Percentiles rank a stretch among this genome's conserved stretches.
Conservation (phyloP, 768 basidiomycete species). For the Phaeotremella fagi region DNA sequence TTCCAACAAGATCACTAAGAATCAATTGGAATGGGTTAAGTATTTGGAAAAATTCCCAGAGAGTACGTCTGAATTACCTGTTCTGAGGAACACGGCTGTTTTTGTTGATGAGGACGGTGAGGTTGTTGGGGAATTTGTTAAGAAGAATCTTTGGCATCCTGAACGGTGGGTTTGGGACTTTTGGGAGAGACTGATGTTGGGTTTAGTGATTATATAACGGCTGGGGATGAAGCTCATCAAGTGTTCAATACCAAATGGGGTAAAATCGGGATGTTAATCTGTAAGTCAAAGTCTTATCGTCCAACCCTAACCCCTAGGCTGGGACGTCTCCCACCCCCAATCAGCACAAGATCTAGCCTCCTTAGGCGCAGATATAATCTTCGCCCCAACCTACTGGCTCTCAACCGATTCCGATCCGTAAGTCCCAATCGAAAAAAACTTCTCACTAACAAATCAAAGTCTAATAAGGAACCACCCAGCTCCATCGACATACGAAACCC, state of each 20-base stretch:
- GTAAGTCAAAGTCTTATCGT: conserved; percentile 49
- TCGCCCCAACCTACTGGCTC: conserved; percentile 33
- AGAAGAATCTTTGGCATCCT: conserved; percentile 28
- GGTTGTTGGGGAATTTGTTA: conserved; percentile 18
- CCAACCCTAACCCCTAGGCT: conserved; percentile 14
- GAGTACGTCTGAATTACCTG: not conserved
- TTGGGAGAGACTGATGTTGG: not conserved
- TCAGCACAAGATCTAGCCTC: conserved; percentile 10
- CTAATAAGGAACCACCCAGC: conserved; percentile 5
- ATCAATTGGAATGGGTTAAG: conserved; percentile 56
- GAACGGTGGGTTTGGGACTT: conserved; percentile 53
- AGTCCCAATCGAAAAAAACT: conserved; percentile 35
- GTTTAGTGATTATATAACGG: conserved; percentile 20
- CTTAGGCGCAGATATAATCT: conserved; percentile 21
- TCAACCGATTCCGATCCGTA: conserved; percentile 26
- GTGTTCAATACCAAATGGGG: conserved; percentile 22
- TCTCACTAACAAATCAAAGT: conserved; percentile 48
- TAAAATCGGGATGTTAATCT: conserved; percentile 23
- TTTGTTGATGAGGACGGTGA: conserved; percentile 25
- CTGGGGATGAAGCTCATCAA: conserved; percentile 15
- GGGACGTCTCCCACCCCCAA: conserved; percentile 23
- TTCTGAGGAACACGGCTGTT: conserved; percentile 21
- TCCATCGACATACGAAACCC: conserved; percentile 15
- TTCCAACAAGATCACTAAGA: conserved; percentile 64
- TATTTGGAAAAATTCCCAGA: conserved; percentile 13